These are phyloP conservation scores for Boletus speciosus DNA, from an alignment of 768 basidiomycete genomes.

Conservation along the genomic window DNA sequence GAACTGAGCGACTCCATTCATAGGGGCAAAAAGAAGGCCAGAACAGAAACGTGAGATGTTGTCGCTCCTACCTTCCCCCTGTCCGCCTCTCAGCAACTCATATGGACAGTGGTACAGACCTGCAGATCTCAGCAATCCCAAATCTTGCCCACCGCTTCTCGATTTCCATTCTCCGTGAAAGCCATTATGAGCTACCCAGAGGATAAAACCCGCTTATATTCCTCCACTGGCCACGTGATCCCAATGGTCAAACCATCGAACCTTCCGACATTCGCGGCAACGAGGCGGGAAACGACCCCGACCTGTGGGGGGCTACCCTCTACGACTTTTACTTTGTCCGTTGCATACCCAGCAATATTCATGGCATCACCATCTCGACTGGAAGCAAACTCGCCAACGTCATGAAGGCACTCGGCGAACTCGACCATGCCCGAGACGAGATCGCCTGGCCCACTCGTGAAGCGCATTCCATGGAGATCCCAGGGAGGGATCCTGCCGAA, in stretches of 20 bases:
- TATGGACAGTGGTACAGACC: background rate
- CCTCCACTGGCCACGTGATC: conserved; percentile 27
- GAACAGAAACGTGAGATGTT: conserved; percentile 3
- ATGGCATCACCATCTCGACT: conserved; percentile 6
- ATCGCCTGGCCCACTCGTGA: conserved; percentile 15
- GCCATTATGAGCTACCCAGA: background rate
- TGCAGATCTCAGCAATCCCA: background rate
- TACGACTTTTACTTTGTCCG: conserved; percentile 27
- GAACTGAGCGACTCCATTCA: background rate
- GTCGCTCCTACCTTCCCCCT: background rate
- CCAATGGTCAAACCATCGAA: conserved; percentile 14
- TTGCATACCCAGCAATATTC: background rate
- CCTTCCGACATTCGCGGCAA: conserved; percentile 17
- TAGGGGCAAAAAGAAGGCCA: conserved; percentile 1
- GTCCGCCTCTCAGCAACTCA: background rate
- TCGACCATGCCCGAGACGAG: conserved; percentile 14
- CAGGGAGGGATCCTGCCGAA: conserved; percentile 14
- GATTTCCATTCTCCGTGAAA: conserved; percentile 8
- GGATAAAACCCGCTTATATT: conserved; percentile 16
- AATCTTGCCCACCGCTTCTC: background rate
- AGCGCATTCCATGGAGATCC: conserved; percentile 18
- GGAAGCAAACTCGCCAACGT: conserved; percentile 23
- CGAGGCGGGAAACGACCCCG: conserved; percentile 16
- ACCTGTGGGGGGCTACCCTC: conserved; percentile 29
- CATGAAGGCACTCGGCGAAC: conserved; percentile 19